Evolutionary conservation across 345 rosid genomes (phyloP).

Genomic region (Acer campestre): DNA sequence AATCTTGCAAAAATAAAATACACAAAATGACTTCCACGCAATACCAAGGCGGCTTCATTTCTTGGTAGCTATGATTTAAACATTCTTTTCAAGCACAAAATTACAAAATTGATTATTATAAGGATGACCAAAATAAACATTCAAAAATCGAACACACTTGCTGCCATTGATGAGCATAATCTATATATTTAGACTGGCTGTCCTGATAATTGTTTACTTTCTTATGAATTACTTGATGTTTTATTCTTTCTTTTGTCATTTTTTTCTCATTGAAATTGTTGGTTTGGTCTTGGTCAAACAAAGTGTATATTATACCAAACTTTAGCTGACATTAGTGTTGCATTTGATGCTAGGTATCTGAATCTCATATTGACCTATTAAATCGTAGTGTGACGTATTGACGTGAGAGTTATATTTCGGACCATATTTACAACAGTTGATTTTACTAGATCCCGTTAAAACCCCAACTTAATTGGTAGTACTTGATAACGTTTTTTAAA

Average conservation of each 20-base stretch:
- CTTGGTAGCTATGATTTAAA: too few relatives aligned
- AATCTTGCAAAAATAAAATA: neutral
- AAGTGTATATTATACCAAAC: too few relatives aligned
- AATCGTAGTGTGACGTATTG: too few relatives aligned
- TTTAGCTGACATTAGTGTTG: too few relatives aligned
- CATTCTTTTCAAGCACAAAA: neutral
- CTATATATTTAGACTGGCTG: neutral
- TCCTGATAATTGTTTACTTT: neutral
- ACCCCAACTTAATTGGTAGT: too few relatives aligned
- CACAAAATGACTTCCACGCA: constrained; percentile 6
- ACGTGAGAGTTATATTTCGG: too few relatives aligned
- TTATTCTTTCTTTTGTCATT: neutral
- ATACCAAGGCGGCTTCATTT: neutral
- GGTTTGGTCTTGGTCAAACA: neutral
- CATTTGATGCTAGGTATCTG: too few relatives aligned
- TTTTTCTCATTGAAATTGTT: neutral
- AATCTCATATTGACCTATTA: too few relatives aligned
- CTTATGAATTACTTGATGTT: neutral
- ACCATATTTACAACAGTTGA: too few relatives aligned
- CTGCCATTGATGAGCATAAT: neutral
- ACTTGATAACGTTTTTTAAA: too few relatives aligned
- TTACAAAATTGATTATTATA: neutral
- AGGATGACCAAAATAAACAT: neutral
- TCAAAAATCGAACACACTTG: neutral
- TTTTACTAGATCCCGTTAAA: too few relatives aligned